Evolutionary conservation across 257 asterid genomes (phyloP).

Genomic region (Fraxinus anomala): DNA sequence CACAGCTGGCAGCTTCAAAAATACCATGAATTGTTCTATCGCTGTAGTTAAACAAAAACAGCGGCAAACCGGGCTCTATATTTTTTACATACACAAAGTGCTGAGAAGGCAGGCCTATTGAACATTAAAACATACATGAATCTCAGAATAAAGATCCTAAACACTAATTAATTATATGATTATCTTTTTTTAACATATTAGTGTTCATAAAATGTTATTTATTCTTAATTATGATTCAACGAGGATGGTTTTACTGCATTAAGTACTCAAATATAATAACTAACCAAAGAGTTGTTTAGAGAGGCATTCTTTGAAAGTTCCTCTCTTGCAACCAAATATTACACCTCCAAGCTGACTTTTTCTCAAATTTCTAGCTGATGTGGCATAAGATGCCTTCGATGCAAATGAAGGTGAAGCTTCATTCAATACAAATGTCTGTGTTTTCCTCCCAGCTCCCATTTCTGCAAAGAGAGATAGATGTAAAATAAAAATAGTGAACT

Average conservation of each 20-base stretch:
- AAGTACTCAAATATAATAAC: slow-evolving; percentile 9
- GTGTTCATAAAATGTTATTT: slow-evolving; percentile 8
- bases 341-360: slow-evolving; percentile 45
- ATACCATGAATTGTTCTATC: slow-evolving; percentile 70
- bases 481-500: not conserved
- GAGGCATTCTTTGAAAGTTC: slow-evolving; percentile 42
- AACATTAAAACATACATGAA: slow-evolving; percentile 25
- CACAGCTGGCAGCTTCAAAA: slow-evolving; percentile 84
- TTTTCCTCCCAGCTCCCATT: slow-evolving; percentile 48
- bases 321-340: slow-evolving; percentile 45
- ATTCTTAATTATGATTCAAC: not conserved
- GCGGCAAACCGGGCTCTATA: slow-evolving; percentile 76
- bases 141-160: slow-evolving; percentile 14
- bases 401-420: slow-evolving; percentile 30
- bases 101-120: slow-evolving; percentile 69
- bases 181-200: slow-evolving; percentile 11
- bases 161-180: slow-evolving; percentile 1
- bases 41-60: slow-evolving; percentile 73
- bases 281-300: slow-evolving; percentile 43
- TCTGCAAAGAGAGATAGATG: slow-evolving; percentile 37
- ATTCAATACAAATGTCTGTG: slow-evolving; percentile 21
- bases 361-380: slow-evolving; percentile 31
- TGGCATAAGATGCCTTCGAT: not conserved
- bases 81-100: slow-evolving; percentile 69
- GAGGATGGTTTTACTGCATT: not conserved